These are phyloP conservation scores for Rhododendron mucronatum DNA, from an alignment of 148 eudicot species.

Conservation along the genomic window DNA sequence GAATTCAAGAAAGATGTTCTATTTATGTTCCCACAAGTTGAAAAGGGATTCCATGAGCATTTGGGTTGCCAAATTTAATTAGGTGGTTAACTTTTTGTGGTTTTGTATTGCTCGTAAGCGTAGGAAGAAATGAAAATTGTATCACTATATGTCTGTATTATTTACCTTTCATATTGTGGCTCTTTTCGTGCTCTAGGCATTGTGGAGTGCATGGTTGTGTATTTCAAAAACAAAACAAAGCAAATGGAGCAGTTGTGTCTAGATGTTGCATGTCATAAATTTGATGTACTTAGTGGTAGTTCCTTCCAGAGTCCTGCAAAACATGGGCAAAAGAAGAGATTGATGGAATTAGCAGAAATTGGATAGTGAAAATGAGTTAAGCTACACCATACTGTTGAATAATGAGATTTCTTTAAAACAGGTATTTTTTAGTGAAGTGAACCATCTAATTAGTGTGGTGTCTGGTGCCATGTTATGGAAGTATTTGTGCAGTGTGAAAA, in stretches of 20 bases:
- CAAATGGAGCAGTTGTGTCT: neutral
- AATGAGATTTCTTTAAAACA: neutral
- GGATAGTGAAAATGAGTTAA: neutral
- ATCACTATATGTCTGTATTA: neutral
- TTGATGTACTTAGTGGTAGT: neutral
- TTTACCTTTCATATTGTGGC: neutral
- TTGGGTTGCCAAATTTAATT: neutral
- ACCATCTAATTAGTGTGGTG: neutral
- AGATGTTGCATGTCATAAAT: neutral
- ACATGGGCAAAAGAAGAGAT: neutral
- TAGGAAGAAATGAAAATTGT: neutral
- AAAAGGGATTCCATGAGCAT: neutral
- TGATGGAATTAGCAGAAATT: neutral
- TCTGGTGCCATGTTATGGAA: neutral
- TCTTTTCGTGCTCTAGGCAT: neutral
- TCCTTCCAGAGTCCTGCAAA: neutral
- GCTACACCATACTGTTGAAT: neutral
- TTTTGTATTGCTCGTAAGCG: neutral
- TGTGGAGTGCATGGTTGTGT: neutral
- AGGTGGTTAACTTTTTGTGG: neutral
- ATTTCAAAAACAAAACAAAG: neutral
- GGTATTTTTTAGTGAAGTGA: neutral
- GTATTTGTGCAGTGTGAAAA: neutral
- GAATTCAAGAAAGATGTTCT: neutral
- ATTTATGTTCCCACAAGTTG: neutral